Percentiles rank a stretch among this genome's conserved stretches.
These are phyloP conservation scores for Bruguiera gymnorhiza DNA, from an alignment of 345 rosid genomes.

Conservation along the genomic window DNA sequence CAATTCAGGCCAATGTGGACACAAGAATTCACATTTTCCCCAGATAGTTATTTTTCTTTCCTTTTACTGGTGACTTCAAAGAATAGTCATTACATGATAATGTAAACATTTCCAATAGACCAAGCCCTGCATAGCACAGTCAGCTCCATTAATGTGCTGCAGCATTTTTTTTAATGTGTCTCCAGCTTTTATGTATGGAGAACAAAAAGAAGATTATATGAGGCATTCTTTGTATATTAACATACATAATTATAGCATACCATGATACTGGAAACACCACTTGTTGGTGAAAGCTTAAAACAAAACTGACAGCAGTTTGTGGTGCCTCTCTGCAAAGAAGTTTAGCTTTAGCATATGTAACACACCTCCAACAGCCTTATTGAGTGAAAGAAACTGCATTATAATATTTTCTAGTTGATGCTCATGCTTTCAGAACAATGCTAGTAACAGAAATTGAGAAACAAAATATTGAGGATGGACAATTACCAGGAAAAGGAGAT, in stretches of 20 bases:
- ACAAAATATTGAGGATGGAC: constrained; percentile 37
- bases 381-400: neutral
- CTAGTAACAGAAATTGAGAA: neutral
- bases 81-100: too few relatives aligned
- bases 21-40: too few relatives aligned
- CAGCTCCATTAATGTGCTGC: too few relatives aligned
- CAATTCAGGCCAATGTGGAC: too few relatives aligned
- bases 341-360: neutral
- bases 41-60: too few relatives aligned
- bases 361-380: neutral
- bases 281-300: constrained; percentile 62
- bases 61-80: too few relatives aligned
- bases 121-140: too few relatives aligned
- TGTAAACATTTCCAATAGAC: too few relatives aligned
- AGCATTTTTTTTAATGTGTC: neutral
- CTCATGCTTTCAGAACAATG: neutral
- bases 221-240: neutral
- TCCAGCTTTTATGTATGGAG: neutral
- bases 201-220: neutral
- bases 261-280: constrained; percentile 66
- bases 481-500: constrained; percentile 76
- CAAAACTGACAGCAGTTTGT: constrained; percentile 56
- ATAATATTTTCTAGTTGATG: neutral
- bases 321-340: constrained; percentile 54
- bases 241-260: constrained; percentile 30